A percentile compares a stretch with the other conserved stretches of the same genome.
phyloP scores from a whole-genome alignment of 163 green algal genomes.

The Volvox carteri region DNA sequence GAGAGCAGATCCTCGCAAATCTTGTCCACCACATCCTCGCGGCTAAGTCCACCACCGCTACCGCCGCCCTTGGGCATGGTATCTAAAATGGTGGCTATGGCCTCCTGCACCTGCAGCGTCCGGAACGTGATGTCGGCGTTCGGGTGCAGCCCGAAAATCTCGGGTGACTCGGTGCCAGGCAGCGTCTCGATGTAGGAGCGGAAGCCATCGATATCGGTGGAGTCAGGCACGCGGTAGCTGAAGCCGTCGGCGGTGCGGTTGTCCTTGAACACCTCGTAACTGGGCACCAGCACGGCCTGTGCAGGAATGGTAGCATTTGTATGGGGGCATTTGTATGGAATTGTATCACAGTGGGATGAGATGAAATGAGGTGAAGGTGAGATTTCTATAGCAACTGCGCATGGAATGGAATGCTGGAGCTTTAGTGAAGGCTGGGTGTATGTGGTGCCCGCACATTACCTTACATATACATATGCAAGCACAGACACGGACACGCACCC shows the following conservation, averaged over 20 bases:
- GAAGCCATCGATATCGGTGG: slow-evolving; percentile 87
- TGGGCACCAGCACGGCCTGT: slow-evolving; percentile 66
- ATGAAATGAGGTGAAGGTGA: no score
- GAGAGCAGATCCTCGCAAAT: slow-evolving; percentile 92
- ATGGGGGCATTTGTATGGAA: no score
- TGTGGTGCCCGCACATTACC: no score
- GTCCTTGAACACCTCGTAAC: slow-evolving; percentile 87
- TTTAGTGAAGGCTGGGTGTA: no score
- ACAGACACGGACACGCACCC: neutral
- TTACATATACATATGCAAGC: neutral
- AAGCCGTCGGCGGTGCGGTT: slow-evolving; percentile 72
- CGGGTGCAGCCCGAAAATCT: slow-evolving; percentile 96
- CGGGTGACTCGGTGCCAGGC: slow-evolving; percentile 88
- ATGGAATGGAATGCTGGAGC: no score
- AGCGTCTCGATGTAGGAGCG: slow-evolving; percentile 89
- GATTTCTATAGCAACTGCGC: no score
- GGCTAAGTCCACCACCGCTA: slow-evolving; percentile 74
- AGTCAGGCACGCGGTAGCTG: slow-evolving; percentile 84
- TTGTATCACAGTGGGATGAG: no score
- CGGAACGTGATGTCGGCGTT: slow-evolving; percentile 97
- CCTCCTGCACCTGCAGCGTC: slow-evolving; percentile 85
- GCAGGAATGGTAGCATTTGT: neutral
- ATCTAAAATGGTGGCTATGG: slow-evolving; percentile 86
- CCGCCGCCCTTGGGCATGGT: slow-evolving; percentile 91
- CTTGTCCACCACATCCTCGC: slow-evolving; percentile 91